Base-by-base conservation (phyloP, 2,329 filamentous ascomycete genomes). In the Zymoseptoria brevis region DNA sequence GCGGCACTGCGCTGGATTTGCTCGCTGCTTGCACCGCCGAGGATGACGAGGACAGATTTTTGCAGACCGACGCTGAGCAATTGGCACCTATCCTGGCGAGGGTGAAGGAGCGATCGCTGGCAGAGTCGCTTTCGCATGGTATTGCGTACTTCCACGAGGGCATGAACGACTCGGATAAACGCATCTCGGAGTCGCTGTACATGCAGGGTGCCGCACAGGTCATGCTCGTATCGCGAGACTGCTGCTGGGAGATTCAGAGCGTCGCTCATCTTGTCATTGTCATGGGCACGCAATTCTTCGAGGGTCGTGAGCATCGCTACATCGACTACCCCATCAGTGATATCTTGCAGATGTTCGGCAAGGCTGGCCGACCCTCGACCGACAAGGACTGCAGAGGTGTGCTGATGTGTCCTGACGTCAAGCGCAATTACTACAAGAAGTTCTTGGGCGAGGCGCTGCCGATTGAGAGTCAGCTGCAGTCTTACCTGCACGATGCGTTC, bases 121-220 rank as follows among this genome's bases (percentile, higher is more conserved):
- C 90, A 0, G 91, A 96, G 71, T 91, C 93, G 0, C 80, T 99
- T 16, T 89, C 89, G 0, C 94, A 99, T 71, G 95, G 94, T 67
- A 89, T 99, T 67, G 94, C 91, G 1, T 99, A 99, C 75, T 97
- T 93, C 74, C 94, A 99, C 69, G 94, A 99, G 76, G 94, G 93
- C 13, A 80, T 99, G 29, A 93, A 86, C 73, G 80, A 83, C 45
- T 93, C 87, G 60, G 94, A 99, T 74, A 96, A 93, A 80, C 87
- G 88, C 30, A 96, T 97, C 64, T 93, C 96, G 26, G 89, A 92
- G 69, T 89, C 96, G 74, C 82, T 99, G 19, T 99, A 93, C 76
- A 87, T 85, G 60, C 87, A 92, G 57, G 92, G 92, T 50, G 92
- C 90, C 4, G 90, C 96, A 45, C 93, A 96, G 68, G 87, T 96